Evolutionary conservation across 2,329 filamentous ascomycete genomes (phyloP), one percentile per base, ranked within the genome.

Genomic region (Xylaria sp.): DNA sequence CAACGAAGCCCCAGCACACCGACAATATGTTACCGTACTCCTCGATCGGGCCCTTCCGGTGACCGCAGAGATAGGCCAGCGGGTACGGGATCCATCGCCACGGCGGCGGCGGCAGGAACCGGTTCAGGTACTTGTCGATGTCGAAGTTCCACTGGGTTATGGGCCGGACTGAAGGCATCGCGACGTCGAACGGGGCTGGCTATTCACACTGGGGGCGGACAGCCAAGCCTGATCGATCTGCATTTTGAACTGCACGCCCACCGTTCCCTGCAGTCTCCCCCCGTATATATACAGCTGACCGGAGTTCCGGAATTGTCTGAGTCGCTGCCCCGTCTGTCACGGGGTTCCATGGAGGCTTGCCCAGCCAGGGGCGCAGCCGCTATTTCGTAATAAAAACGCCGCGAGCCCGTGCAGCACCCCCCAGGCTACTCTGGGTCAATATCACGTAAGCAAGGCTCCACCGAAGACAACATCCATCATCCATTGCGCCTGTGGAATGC

Each of bases 111-210:
- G 89, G 89, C 20, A 95, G 67, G 56, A 85, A 78, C 2, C 80
- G 88, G 69, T 93, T 91, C 46, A 95, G 69, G 68, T 87, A 84
- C n/a, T 73, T 74, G 76, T 96, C 92, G 59, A 96, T 82, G 72
- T 94, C 84, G 72, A 95, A 85, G 66, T 87, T 78, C 74, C 78
- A 80, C 29, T 64, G 24, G 5, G 24, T 26, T 26, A 34, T 7
- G 16, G 29, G 16, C 16, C 29, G 29, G 11, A 34, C 3, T 13
- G 29, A 34, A 34, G 29, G 29, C 29, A 34, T 34, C 29, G 29
- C 29, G 29, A 6, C 11, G 11, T 4, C 4, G 16, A 34, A 7
- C 11, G 4, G 6, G 16, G 4, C 16, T 7, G 29, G 16, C 16
- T 11, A 13, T 34, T 11, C 5, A 3, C 29, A 13, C 29, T 13